A percentile compares a stretch with the other conserved stretches of the same genome.
phyloP scores from a whole-genome alignment of 2,329 filamentous ascomycete species.

The Chaetomium globosum region DNA sequence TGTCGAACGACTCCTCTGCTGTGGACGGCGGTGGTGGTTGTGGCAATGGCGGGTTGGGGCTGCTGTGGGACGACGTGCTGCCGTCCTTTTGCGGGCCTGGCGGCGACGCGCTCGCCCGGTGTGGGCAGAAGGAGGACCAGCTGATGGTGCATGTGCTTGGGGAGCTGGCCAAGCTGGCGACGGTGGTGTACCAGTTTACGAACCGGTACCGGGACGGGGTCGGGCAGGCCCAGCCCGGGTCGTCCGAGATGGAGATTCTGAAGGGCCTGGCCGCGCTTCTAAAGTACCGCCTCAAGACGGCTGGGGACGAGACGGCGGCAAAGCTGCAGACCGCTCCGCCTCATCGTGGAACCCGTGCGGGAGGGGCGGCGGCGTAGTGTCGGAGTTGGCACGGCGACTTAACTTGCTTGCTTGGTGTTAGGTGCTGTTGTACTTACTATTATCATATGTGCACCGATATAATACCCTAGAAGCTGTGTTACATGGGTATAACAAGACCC shows the following conservation, averaged over 20 bases:
- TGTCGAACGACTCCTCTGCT: not conserved
- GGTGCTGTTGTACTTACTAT: no score
- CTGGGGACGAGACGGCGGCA: not conserved
- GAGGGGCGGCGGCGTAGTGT: not conserved
- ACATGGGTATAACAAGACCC: no score
- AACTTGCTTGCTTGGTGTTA: no score
- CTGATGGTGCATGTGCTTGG: not conserved
- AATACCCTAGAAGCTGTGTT: not conserved
- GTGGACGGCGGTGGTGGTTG: not conserved
- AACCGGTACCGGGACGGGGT: not conserved
- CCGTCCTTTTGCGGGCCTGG: not conserved
- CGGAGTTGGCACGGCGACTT: not conserved
- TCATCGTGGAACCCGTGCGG: not conserved
- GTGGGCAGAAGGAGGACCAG: not conserved
- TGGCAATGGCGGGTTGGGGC: not conserved
- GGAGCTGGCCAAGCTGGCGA: not conserved
- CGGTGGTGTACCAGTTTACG: constrained; percentile 8
- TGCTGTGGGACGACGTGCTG: not conserved
- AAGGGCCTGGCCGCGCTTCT: not conserved
- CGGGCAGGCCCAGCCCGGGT: not conserved
- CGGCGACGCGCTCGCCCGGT: not conserved
- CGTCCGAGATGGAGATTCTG: not conserved
- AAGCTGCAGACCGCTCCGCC: not conserved
- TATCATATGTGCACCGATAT: no score
- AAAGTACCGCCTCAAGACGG: not conserved